These are phyloP conservation scores for Saccharomyces hybrid DNA, from an alignment of 1,139 yeast genomes.

Conservation along the genomic window DNA sequence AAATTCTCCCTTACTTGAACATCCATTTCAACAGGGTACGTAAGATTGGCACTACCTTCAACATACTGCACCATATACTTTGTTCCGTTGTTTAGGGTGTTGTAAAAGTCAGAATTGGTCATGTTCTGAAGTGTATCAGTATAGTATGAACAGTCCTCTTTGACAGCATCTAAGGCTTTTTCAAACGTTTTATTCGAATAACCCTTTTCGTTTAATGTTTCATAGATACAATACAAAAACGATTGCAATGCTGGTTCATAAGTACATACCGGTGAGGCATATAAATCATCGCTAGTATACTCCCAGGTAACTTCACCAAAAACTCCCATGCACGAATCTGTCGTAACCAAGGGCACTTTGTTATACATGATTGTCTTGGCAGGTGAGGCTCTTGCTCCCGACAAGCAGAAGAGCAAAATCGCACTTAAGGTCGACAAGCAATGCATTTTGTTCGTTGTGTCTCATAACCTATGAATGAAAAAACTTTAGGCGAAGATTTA, in stretches of 20 bases:
- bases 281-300: not conserved
- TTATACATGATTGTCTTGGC: not conserved
- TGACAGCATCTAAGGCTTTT: constrained; percentile 11
- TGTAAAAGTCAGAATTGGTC: constrained; percentile 9
- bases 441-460: not conserved
- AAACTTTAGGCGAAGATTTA: not conserved
- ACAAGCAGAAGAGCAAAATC: not conserved
- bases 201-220: constrained; percentile 10
- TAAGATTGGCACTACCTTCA: not conserved
- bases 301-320: not conserved
- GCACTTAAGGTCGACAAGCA: not conserved
- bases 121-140: constrained; percentile 5
- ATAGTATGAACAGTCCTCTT: constrained; percentile 8
- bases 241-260: constrained; percentile 22
- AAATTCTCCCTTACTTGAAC: constrained; percentile 6
- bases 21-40: constrained; percentile 14
- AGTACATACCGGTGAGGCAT: constrained; percentile 10
- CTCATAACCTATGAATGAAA: not conserved
- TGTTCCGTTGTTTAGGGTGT: constrained; percentile 14
- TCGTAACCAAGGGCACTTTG: not conserved
- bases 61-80: constrained; percentile 4
- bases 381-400: not conserved
- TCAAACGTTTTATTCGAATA: constrained; percentile 7
- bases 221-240: constrained; percentile 16
- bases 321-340: not conserved